These are phyloP conservation scores for Leishmania lainsoni DNA, from an alignment of 208 protist genomes.

Conservation along the genomic window DNA sequence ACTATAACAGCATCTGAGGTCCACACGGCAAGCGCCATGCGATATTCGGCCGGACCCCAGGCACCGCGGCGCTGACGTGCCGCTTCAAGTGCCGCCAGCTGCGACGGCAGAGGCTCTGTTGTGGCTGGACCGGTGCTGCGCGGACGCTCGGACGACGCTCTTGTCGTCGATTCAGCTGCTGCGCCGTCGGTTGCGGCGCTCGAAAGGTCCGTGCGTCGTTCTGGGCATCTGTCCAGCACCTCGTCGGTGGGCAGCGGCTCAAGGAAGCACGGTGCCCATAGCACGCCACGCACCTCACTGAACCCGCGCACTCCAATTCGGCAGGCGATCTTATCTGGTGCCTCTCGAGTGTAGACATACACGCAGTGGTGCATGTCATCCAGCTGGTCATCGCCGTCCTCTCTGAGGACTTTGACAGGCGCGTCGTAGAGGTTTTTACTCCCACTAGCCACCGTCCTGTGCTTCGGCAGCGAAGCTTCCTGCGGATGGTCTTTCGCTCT, in stretches of 20 bases:
- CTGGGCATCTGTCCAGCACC: conserved; percentile 13
- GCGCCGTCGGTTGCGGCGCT: not conserved
- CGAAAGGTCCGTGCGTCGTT: conserved; percentile 4
- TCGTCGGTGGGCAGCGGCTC: conserved; percentile 37
- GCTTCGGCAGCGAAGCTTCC: not conserved
- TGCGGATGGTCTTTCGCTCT: not conserved
- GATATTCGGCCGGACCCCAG: conserved; percentile 83
- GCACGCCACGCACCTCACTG: conserved; percentile 76
- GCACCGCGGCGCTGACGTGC: conserved; percentile 30
- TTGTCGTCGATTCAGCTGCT: not conserved
- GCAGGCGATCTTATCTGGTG: conserved; percentile 58
- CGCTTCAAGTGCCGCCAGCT: conserved; percentile 1
- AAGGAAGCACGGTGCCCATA: conserved; percentile 85
- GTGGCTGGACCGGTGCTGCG: conserved; percentile 10
- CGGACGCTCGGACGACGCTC: not conserved
- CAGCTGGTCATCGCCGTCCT: conserved; percentile 26
- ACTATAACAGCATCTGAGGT: conserved; percentile 84
- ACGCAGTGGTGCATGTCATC: conserved; percentile 80
- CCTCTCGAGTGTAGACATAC: conserved; percentile 73
- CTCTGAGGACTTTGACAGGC: not conserved
- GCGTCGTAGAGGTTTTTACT: not conserved
- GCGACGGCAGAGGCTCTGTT: not conserved
- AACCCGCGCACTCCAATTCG: conserved; percentile 66
- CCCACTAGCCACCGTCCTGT: not conserved
- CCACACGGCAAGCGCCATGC: conserved; percentile 86